Base-by-base conservation (phyloP, 78 protist genomes). In the Emiliania huxleyi region DNA sequence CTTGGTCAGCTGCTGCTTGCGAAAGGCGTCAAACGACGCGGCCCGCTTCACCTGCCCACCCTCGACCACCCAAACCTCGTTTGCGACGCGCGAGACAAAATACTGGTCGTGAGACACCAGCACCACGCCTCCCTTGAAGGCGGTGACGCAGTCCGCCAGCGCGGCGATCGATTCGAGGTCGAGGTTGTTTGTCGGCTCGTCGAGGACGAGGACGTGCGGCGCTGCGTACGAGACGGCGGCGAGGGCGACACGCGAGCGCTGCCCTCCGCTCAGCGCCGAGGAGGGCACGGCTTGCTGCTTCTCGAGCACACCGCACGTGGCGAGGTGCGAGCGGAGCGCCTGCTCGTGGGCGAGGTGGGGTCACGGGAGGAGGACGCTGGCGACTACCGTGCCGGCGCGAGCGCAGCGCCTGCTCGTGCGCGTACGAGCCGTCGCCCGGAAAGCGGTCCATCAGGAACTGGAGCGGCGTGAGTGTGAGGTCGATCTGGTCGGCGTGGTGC, bases 41-140 rank as follows among this genome's bases (percentile, higher is more conserved):
- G 37, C 83, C 55, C 69, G 75, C 69, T 29, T 40, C 73, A 90
- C 87, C 29, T 37, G 15, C 33, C 89, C 81, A 23, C 18, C 48
- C n/a, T n/a, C 81, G 45, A 73, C 90, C n/a, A 73, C 93, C 75
- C 87, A 90, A 45, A 69, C 87, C 94, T 92, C 94, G 22, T 84
- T 84, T 49, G 91, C 94, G 18, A 92, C 91, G 37, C 40, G 69
- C 6, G 35, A 3, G n/a, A 92, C 91, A 69, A 92, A 84, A 73
- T 45, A 49, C 45, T 92, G 95, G 93, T 97, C 96, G 96, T 97
- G 98, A 35, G 97, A 81, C 56, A 97, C 93, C n/a, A 97, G 43
- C 11, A 97, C 87, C 15, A 97, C 97, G 48, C 97, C 98, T 42
- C 98, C 98, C 55, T 52, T 37, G 73, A 90, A 97, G 8, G 23